These are phyloP conservation scores for Tricholoma flavovirens DNA, from an alignment of 768 basidiomycete species.

Conservation along the genomic window DNA sequence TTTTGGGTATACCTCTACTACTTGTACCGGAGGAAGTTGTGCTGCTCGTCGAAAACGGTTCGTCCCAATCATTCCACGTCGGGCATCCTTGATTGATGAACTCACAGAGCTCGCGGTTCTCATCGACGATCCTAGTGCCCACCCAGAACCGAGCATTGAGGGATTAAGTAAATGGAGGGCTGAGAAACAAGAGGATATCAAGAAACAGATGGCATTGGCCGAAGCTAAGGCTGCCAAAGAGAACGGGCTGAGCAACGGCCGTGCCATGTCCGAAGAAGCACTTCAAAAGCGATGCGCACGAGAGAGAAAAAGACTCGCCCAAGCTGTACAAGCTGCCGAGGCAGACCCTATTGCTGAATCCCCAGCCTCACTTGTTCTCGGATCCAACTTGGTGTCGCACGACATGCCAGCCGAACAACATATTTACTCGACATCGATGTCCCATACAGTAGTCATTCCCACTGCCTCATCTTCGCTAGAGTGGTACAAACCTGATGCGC, in stretches of 20 bases:
- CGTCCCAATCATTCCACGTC: constrained; percentile 11
- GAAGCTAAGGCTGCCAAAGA: constrained; percentile 48
- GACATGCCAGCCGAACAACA: background rate
- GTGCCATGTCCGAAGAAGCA: constrained; percentile 56
- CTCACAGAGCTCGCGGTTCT: constrained; percentile 67
- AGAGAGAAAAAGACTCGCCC: constrained; percentile 39
- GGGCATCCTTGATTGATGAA: constrained; percentile 5
- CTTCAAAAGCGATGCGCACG: constrained; percentile 67
- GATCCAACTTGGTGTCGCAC: background rate
- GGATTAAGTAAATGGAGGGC: constrained; percentile 51
- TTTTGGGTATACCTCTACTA: constrained; percentile 86
- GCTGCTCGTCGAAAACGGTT: constrained; percentile 79
- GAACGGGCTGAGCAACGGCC: constrained; percentile 24
- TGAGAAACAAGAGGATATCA: constrained; percentile 39
- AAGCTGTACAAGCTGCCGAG: constrained; percentile 11
- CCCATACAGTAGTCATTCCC: constrained; percentile 55
- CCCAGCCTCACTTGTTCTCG: constrained; percentile 3
- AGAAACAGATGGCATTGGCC: constrained; percentile 42
- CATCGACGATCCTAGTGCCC: constrained; percentile 63
- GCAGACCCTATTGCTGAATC: constrained; percentile 4
- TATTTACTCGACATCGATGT: constrained; percentile 1
- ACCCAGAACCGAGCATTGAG: constrained; percentile 39
- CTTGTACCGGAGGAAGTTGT: constrained; percentile 91
- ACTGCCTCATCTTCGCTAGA: constrained; percentile 53
- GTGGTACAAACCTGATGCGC: constrained; percentile 56